Conservation (phyloP, 176 grass and related monocot species). For the Oryza glaberrima region DNA sequence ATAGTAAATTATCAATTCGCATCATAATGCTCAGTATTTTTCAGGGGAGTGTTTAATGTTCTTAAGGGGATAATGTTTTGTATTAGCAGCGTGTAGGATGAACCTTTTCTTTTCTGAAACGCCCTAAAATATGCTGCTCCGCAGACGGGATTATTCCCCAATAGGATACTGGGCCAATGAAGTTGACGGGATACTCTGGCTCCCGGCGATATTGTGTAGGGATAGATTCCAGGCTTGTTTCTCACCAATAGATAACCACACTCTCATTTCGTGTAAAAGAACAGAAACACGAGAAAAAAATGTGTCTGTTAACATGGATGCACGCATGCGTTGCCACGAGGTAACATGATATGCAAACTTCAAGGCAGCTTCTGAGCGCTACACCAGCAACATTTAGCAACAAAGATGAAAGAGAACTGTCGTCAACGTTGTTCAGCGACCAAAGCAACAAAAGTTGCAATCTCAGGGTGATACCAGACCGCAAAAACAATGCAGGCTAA, state of each 20-base stretch:
- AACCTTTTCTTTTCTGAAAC: background rate
- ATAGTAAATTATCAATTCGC: background rate
- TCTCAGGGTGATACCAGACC: background rate
- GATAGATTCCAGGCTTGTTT: too few relatives aligned
- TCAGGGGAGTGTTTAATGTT: background rate
- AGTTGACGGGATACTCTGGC: too few relatives aligned
- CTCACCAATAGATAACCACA: too few relatives aligned
- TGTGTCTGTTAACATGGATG: too few relatives aligned
- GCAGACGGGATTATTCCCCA: background rate
- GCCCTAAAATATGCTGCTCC: background rate
- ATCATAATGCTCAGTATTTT: background rate
- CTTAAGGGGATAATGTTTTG: background rate
- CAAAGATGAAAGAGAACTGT: background rate
- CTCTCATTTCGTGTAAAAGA: too few relatives aligned
- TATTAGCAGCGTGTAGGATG: background rate
- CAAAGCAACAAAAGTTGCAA: background rate
- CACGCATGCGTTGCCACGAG: background rate
- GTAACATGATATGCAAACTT: background rate
- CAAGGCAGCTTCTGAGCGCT: background rate
- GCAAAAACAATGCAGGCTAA: background rate
- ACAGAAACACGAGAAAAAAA: too few relatives aligned
- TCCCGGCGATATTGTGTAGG: too few relatives aligned
- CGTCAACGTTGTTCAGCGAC: background rate
- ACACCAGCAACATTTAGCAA: background rate
- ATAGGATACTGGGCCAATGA: background rate